These are phyloP conservation scores for Magnolia officinalis DNA, from an alignment of 164 flowering plant species.

Conservation along the genomic window DNA sequence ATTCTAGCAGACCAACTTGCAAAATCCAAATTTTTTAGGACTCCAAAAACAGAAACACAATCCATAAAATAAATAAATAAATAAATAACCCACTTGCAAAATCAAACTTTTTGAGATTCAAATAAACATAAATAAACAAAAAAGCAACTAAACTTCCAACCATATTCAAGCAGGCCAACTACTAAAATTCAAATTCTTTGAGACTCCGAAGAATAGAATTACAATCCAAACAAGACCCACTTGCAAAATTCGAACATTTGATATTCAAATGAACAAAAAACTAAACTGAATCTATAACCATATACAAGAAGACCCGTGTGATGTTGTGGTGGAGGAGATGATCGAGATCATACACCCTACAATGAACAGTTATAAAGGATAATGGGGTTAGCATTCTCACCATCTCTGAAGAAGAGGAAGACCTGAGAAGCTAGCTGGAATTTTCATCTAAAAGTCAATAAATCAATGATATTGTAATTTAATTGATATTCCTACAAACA, in stretches of 20 bases:
- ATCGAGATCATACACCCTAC: not conserved
- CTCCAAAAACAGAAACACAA: not conserved
- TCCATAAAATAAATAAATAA: no score
- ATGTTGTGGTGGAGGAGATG: no score
- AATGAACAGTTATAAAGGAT: not conserved
- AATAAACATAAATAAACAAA: not conserved
- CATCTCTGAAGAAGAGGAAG: constrained; percentile 65
- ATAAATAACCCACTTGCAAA: not conserved
- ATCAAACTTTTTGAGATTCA: not conserved
- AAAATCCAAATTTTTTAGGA: no score
- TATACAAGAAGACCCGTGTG: no score
- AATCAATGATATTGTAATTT: not conserved
- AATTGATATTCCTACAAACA: not conserved
- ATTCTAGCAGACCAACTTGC: not conserved
- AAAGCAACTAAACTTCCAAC: not conserved
- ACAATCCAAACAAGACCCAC: not conserved
- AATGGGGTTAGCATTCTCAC: constrained; percentile 35
- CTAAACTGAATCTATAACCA: not conserved
- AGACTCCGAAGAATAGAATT: no score
- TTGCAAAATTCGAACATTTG: not conserved
- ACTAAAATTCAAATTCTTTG: no score
- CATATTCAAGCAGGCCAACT: not conserved
- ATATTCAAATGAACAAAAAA: not conserved
- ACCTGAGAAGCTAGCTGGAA: constrained; percentile 60
- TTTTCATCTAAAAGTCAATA: constrained; percentile 3